Conservation (phyloP, 225 moss, liverwort and hornwort species). For the Bryum argenteum region DNA sequence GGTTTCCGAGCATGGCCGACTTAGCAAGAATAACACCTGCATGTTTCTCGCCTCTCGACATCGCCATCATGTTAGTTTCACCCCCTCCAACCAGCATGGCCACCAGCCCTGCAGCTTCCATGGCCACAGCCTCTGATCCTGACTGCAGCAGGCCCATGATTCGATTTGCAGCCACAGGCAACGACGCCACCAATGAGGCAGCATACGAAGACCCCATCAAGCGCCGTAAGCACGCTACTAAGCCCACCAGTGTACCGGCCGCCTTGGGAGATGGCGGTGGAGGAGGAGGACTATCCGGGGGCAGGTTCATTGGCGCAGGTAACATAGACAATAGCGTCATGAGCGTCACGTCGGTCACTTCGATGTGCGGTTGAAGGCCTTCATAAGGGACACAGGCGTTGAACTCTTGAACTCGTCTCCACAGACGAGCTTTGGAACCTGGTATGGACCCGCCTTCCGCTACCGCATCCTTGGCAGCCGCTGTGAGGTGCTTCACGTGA, state of each 20-base stretch:
- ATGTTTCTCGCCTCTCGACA: conserved; percentile 76
- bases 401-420: conserved; percentile 89
- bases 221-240: conserved; percentile 81
- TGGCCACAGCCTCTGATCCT: conserved; percentile 84
- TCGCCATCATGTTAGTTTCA: conserved; percentile 53
- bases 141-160: conserved; percentile 80
- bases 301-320: conserved; percentile 68
- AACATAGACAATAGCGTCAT: conserved; percentile 89
- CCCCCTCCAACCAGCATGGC: conserved; percentile 87
- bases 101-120: conserved; percentile 80
- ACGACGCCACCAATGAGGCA: conserved; percentile 76
- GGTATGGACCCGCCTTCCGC: conserved; percentile 83
- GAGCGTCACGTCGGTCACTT: conserved; percentile 77
- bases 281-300: conserved; percentile 81
- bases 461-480: conserved; percentile 91
- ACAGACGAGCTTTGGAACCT: conserved; percentile 88
- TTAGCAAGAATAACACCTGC: conserved; percentile 81
- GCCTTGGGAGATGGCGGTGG: conserved; percentile 92
- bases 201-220: conserved; percentile 81
- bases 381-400: conserved; percentile 88
- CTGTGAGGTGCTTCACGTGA: conserved; percentile 84
- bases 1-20: conserved; percentile 66
- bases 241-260: conserved; percentile 84
- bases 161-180: conserved; percentile 78
- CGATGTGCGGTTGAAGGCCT: conserved; percentile 76